Conservation (phyloP, 2,329 filamentous ascomycete genomes). For the Penicillium sp. region DNA sequence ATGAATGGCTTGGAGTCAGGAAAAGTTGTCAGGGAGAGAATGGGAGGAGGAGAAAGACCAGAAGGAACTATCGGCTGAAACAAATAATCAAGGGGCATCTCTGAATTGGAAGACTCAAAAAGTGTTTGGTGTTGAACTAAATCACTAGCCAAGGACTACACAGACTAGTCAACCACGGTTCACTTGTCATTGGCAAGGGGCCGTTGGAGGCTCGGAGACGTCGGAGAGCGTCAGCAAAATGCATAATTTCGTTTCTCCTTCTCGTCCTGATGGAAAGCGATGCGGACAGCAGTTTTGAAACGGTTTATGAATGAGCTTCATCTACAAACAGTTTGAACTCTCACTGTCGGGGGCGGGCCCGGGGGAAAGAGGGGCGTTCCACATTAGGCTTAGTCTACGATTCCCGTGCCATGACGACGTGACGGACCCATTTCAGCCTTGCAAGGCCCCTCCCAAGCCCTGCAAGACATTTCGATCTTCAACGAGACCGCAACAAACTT, state of each 20-base stretch:
- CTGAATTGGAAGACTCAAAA: not conserved
- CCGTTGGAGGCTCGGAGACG: not conserved
- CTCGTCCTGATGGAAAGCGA: not conserved
- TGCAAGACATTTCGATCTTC: not conserved
- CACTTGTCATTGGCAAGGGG: constrained; percentile 8
- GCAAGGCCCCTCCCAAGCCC: not conserved
- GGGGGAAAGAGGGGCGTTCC: not conserved
- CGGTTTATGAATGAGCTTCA: not conserved
- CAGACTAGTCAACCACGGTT: constrained; percentile 1
- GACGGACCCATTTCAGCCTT: not conserved
- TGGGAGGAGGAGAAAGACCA: constrained; percentile 2
- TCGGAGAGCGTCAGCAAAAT: not conserved
- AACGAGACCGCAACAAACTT: constrained; percentile 13
- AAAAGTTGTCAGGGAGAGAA: constrained; percentile 2
- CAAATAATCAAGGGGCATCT: constrained; percentile 1
- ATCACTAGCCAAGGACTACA: constrained; percentile 14
- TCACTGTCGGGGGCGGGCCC: not conserved
- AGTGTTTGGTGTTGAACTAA: not conserved
- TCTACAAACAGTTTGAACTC: not conserved
- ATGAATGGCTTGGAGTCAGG: constrained; percentile 15
- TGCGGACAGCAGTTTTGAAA: not conserved
- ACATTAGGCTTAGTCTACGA: not conserved
- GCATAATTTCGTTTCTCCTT: not conserved
- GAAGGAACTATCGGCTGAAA: constrained; percentile 10
- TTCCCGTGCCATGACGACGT: not conserved